Percentiles rank a stretch among this genome's conserved stretches.
Conservation (phyloP, 305 asterid species). For the Solanum hybrid region DNA sequence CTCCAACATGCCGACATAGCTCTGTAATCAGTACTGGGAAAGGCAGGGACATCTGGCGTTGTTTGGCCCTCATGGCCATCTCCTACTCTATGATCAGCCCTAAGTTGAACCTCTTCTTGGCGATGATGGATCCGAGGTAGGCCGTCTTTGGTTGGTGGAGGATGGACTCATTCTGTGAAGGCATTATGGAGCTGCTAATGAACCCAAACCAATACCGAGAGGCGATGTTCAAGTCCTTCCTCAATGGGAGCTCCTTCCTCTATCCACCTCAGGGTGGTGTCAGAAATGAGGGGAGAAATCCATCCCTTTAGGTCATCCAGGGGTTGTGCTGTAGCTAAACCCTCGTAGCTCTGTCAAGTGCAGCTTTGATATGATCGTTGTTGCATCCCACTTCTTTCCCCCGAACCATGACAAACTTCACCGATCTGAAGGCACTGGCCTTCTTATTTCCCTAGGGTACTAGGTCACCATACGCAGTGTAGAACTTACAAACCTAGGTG, state of each 20-base stretch:
- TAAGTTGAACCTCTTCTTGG: not conserved
- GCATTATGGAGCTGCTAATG: too few relatives aligned
- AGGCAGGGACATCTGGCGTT: not conserved
- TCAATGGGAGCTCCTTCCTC: not conserved
- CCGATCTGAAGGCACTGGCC: too few relatives aligned
- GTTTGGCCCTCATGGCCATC: not conserved
- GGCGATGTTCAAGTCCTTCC: not conserved
- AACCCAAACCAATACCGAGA: not conserved
- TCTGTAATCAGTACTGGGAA: not conserved
- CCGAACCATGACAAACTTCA: too few relatives aligned
- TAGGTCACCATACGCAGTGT: too few relatives aligned
- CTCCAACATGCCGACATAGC: not conserved
- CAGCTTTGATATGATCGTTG: too few relatives aligned
- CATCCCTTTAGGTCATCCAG: not conserved
- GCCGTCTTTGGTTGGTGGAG: not conserved
- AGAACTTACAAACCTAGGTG: too few relatives aligned
- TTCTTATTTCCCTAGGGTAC: too few relatives aligned
- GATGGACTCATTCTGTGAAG: not conserved
- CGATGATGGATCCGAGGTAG: not conserved
- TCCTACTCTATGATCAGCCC: too few relatives aligned
- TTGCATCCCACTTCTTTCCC: not conserved
- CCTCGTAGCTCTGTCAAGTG: too few relatives aligned
- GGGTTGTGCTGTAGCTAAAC: rapidly evolving
- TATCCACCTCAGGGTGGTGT: not conserved
- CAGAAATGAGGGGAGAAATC: not conserved